These are phyloP conservation scores for Barbarea vulgaris DNA, from an alignment of 345 rosid species.

Conservation along the genomic window DNA sequence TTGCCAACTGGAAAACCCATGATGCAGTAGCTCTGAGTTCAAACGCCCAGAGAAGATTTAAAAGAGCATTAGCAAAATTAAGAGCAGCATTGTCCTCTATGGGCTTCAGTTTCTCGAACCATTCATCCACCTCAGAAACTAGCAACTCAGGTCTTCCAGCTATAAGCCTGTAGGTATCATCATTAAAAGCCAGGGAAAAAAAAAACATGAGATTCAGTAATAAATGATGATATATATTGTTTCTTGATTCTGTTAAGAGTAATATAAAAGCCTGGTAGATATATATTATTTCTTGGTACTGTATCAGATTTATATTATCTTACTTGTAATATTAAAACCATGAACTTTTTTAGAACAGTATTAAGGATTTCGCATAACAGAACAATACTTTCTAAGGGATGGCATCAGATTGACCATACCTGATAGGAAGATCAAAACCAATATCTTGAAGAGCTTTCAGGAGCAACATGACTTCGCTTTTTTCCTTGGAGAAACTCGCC, in stretches of 20 bases:
- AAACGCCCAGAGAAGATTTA: conserved; percentile 91
- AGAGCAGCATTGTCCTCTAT: conserved; percentile 83
- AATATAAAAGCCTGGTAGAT: background rate
- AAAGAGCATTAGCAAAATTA: conserved; percentile 84
- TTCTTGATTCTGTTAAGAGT: background rate
- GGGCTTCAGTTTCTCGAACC: conserved; percentile 65
- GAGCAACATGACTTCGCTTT: conserved; percentile 62
- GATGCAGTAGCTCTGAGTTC: conserved; percentile 91
- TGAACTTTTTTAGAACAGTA: background rate
- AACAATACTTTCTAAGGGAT: background rate
- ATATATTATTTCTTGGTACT: too few relatives aligned
- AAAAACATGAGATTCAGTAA: conserved; percentile 33
- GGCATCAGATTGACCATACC: conserved; percentile 48
- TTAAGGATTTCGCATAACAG: background rate
- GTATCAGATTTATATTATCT: conserved; percentile 2
- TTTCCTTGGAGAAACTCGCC: conserved; percentile 65
- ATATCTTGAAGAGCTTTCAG: conserved; percentile 65
- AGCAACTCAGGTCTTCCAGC: conserved; percentile 58
- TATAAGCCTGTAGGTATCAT: conserved; percentile 57
- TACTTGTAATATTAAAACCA: background rate
- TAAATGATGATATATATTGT: background rate
- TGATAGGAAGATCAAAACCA: conserved; percentile 84
- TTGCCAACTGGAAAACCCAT: conserved; percentile 84
- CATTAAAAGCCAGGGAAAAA: background rate
- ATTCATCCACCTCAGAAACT: conserved; percentile 67